Conservation (phyloP, 176 grass and related monocot species). For the Aegilops bicornis region DNA sequence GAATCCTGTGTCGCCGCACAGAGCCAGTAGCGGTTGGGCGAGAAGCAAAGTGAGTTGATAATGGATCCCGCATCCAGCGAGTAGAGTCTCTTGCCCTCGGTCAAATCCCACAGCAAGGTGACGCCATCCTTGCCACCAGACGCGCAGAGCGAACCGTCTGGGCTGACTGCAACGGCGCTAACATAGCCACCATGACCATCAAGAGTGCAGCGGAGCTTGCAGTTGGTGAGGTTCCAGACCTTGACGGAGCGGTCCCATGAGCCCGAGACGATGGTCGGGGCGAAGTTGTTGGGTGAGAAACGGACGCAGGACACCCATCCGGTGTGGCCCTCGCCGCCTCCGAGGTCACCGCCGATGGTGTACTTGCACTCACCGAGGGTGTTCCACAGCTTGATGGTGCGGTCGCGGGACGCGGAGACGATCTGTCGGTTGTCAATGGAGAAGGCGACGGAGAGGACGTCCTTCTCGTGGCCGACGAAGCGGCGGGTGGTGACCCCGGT, state of each 20-base stretch:
- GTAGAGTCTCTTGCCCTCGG: conserved; percentile 88
- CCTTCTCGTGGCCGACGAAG: conserved; percentile 83
- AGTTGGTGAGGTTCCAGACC: conserved; percentile 96
- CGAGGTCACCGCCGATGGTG: conserved; percentile 60
- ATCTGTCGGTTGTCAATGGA: conserved; percentile 96
- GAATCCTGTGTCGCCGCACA: conserved; percentile 84
- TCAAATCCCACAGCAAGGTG: conserved; percentile 79
- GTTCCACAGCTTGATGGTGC: conserved; percentile 96
- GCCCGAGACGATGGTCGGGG: conserved; percentile 68
- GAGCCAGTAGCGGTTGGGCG: conserved; percentile 93
- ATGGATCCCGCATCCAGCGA: conserved; percentile 69
- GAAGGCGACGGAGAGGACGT: conserved; percentile 91
- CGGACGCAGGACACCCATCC: conserved; percentile 87
- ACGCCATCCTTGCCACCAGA: conserved; percentile 79
- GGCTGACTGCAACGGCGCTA: conserved; percentile 79
- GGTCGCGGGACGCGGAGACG: conserved; percentile 81
- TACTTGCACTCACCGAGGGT: conserved; percentile 98
- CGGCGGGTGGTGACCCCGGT: conserved; percentile 68
- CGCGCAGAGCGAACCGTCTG: conserved; percentile 87
- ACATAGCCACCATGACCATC: conserved; percentile 73
- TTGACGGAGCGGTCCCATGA: conserved; percentile 91
- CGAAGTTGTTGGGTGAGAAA: conserved; percentile 59
- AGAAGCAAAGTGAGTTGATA: conserved; percentile 84
- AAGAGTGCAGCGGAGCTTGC: conserved; percentile 70
- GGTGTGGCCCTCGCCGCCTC: conserved; percentile 66